Percentiles rank a stretch among this genome's conserved stretches.
Evolutionary conservation across 2,329 filamentous ascomycete genomes (phyloP).

Genomic region (Sporothrix sp.): DNA sequence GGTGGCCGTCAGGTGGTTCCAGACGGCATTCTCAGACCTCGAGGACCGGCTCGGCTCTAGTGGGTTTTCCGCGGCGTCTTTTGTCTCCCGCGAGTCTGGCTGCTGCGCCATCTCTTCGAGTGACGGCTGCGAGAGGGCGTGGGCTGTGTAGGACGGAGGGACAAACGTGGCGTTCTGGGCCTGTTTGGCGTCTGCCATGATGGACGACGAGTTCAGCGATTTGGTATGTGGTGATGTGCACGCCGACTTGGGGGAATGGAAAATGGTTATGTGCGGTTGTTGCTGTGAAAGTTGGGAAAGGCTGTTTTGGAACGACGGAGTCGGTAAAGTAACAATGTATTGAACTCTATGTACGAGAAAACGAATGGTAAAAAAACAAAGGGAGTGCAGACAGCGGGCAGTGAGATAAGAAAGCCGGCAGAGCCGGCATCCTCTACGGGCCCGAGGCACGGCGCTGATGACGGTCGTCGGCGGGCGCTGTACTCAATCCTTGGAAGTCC

Average conservation of each 20-base stretch:
- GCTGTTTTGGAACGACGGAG: background rate
- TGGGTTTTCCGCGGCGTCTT: too few species aligned
- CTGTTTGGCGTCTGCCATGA: background rate
- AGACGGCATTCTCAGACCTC: conserved; percentile 8
- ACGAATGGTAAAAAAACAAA: background rate
- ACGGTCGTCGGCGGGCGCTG: conserved; percentile 8
- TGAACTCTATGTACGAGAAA: too few species aligned
- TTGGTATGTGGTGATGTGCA: too few species aligned
- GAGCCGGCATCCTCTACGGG: background rate
- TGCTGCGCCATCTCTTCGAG: background rate
- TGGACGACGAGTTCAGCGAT: background rate
- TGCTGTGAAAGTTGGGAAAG: background rate
- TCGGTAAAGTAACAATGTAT: background rate
- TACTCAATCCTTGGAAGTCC: too few species aligned
- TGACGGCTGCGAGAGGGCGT: conserved; percentile 3
- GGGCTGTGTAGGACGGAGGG: background rate
- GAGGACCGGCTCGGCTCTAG: too few species aligned
- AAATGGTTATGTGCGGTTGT: background rate
- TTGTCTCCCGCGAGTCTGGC: background rate
- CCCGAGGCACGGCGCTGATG: background rate
- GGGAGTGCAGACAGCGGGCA: background rate
- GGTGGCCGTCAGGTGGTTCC: conserved; percentile 23
- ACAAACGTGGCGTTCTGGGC: background rate
- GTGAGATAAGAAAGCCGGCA: background rate
- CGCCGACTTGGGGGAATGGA: too few species aligned